These are phyloP conservation scores for Schizochytrium sp. DNA, from an alignment of 108 stramenopile species.

Conservation along the genomic window DNA sequence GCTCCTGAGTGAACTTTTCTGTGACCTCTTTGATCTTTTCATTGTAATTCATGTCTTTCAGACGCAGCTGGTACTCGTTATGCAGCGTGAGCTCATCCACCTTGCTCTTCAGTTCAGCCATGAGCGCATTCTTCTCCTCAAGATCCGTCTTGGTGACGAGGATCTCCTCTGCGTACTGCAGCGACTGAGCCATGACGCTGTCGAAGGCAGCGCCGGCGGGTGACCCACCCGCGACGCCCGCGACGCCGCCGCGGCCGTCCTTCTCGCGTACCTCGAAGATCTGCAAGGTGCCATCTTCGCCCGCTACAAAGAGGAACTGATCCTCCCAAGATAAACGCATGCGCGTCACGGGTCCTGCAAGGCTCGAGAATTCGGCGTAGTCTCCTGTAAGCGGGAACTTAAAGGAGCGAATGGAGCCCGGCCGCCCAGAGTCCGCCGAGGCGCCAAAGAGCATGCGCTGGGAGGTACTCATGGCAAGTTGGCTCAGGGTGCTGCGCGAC, in stretches of 20 bases:
- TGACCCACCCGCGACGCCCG: not conserved
- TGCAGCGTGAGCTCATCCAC: constrained; percentile 49
- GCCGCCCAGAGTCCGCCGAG: constrained; percentile 39
- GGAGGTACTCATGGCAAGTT: constrained; percentile 34
- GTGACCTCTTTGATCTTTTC: constrained; percentile 59
- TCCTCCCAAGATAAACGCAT: constrained; percentile 49
- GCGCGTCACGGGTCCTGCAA: constrained; percentile 38
- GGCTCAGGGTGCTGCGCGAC: constrained; percentile 33
- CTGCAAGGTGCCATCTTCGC: constrained; percentile 39
- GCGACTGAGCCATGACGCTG: not conserved
- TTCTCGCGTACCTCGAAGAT: constrained; percentile 50
- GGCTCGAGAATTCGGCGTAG: constrained; percentile 49
- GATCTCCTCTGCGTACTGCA: constrained; percentile 39
- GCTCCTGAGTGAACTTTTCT: constrained; percentile 50
- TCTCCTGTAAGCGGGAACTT: constrained; percentile 45
- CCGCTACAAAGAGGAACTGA: constrained; percentile 40
- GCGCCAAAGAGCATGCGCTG: constrained; percentile 46
- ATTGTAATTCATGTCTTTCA: constrained; percentile 52
- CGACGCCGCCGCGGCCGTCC: not conserved
- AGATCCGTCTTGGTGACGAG: constrained; percentile 49
- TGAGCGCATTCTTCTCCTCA: constrained; percentile 42
- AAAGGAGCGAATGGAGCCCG: constrained; percentile 48
- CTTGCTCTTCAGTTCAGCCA: constrained; percentile 46
- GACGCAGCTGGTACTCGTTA: constrained; percentile 53
- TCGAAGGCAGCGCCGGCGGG: not conserved